These are phyloP conservation scores for Pilatotrama ljubarskyi DNA, from an alignment of 768 basidiomycete genomes.

Conservation along the genomic window DNA sequence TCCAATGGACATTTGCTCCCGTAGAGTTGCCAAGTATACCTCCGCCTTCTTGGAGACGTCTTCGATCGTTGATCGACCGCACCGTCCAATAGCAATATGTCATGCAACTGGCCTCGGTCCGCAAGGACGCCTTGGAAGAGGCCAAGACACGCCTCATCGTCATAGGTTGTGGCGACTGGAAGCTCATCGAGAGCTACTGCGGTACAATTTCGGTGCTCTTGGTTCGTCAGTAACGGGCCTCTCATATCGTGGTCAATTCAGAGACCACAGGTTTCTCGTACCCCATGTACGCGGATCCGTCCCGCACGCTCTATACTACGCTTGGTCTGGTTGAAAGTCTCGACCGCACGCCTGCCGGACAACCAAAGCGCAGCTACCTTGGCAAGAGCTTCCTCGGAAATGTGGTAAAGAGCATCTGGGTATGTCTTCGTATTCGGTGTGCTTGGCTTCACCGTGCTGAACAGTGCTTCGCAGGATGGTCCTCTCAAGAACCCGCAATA, in stretches of 20 bases:
- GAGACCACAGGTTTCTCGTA: conserved; percentile 48
- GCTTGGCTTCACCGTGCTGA: neutral
- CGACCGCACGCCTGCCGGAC: conserved; percentile 43
- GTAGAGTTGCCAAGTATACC: conserved; percentile 15
- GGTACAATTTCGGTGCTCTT: conserved; percentile 32
- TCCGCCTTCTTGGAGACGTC: neutral
- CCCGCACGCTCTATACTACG: conserved; percentile 53
- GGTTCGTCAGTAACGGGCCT: neutral
- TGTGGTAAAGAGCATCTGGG: conserved; percentile 46
- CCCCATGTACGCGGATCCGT: conserved; percentile 65
- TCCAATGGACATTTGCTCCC: no score
- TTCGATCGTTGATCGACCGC: neutral
- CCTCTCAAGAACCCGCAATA: conserved; percentile 42
- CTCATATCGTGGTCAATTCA: conserved; percentile 16
- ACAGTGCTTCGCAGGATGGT: conserved; percentile 12
- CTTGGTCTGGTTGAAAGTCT: conserved; percentile 62
- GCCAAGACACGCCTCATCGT: conserved; percentile 47
- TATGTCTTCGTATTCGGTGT: conserved; percentile 25
- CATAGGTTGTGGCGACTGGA: conserved; percentile 63
- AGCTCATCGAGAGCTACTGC: conserved; percentile 49
- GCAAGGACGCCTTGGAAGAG: conserved; percentile 40
- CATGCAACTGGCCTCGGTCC: conserved; percentile 43
- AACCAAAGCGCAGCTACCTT: conserved; percentile 50
- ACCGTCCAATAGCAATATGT: conserved; percentile 46
- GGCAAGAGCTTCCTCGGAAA: conserved; percentile 31